These are phyloP conservation scores for Ceratocystis huliohia DNA, from an alignment of 2,329 filamentous ascomycete genomes.

Conservation along the genomic window DNA sequence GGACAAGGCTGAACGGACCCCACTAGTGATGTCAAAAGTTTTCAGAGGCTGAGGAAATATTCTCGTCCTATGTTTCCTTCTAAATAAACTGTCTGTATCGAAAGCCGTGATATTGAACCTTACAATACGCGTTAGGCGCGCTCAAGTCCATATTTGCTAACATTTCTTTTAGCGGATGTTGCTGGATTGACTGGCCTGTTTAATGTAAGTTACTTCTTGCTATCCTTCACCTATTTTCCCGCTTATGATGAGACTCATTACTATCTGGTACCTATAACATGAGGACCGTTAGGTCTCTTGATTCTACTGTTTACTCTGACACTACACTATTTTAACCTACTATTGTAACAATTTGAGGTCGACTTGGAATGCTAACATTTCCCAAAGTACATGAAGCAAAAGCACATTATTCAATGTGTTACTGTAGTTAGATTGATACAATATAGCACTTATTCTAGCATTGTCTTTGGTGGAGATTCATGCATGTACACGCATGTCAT, in stretches of 20 bases:
- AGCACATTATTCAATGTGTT: background rate
- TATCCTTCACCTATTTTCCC: conserved; percentile 15
- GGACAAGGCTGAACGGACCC: conserved; percentile 16
- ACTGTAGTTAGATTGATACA: background rate
- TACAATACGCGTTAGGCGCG: background rate
- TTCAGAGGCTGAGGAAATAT: conserved; percentile 8
- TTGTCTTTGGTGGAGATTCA: background rate
- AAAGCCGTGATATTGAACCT: background rate
- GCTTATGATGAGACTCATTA: conserved; percentile 55
- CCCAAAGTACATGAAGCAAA: background rate
- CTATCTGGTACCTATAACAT: conserved; percentile 98
- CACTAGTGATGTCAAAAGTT: conserved; percentile 16
- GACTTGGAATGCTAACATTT: conserved; percentile 15
- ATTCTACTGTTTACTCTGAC: conserved; percentile 22
- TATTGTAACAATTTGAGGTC: background rate
- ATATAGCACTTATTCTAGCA: too few relatives aligned
- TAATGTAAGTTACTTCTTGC: conserved; percentile 15
- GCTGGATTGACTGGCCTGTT: too few relatives aligned
- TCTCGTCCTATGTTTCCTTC: background rate
- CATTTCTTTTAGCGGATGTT: background rate
- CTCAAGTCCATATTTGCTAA: background rate
- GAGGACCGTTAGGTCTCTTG: conserved; percentile 36
- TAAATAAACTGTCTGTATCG: conserved; percentile 6
- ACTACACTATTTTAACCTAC: background rate
- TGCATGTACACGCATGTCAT: background rate